Percentiles rank a stretch among this genome's conserved stretches.
Conservation (phyloP, 805 yeast genomes). For the Kurtzmaniella cleridarum region DNA sequence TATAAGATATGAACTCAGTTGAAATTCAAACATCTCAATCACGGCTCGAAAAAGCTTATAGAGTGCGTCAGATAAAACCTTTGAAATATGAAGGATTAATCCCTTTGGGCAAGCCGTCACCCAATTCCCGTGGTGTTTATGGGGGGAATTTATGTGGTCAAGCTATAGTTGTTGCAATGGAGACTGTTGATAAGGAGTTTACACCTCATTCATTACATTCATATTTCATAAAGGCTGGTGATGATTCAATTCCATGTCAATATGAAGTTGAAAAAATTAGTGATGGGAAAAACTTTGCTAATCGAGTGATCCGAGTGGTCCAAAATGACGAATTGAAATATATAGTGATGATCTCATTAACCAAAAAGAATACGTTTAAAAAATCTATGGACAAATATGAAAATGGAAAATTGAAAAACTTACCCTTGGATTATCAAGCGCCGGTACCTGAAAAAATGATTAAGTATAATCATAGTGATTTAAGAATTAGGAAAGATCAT, state of each 20-base stretch:
- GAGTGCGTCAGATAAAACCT: constrained; percentile 8
- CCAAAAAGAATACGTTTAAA: constrained; percentile 23
- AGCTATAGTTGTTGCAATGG: constrained; percentile 31
- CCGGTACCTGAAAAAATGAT: constrained; percentile 18
- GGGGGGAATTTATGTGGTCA: constrained; percentile 37
- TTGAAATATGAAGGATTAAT: constrained; percentile 9
- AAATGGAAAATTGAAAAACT: constrained; percentile 14
- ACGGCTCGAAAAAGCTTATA: constrained; percentile 10
- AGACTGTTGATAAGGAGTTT: constrained; percentile 22
- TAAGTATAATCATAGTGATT: constrained; percentile 16
- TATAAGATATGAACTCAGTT: no score
- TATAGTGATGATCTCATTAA: constrained; percentile 30
- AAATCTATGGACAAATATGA: constrained; percentile 11
- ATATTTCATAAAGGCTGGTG: constrained; percentile 35
- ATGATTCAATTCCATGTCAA: constrained; percentile 21
- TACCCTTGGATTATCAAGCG: constrained; percentile 26
- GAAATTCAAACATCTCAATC: constrained; percentile 1
- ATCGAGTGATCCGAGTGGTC: constrained; percentile 23
- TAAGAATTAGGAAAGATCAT: constrained; percentile 10
- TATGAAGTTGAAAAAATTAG: constrained; percentile 30
- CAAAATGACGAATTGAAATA: constrained; percentile 28
- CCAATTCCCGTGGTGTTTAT: constrained; percentile 28
- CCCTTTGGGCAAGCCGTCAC: constrained; percentile 17
- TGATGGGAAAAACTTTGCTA: constrained; percentile 32
- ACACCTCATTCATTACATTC: constrained; percentile 39